phyloP scores from a whole-genome alignment of 257 asterid species.

The Rauvolfia tetraphylla region DNA sequence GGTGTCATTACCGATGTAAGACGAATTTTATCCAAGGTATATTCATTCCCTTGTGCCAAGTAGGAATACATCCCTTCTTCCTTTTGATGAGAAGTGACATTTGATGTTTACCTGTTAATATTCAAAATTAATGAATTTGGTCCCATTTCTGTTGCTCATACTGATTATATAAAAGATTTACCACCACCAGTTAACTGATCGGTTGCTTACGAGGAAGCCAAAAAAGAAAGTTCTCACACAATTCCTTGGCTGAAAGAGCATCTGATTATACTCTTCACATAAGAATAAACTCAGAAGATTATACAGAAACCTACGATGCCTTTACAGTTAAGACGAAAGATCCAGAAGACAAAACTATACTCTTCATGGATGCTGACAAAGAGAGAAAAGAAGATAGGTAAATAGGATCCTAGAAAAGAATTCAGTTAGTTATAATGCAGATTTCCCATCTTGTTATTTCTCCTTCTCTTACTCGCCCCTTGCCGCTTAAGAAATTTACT shows the following conservation, averaged over 20 bases:
- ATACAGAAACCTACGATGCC: not conserved
- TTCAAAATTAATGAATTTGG: not conserved
- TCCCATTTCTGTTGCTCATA: too few relatives aligned
- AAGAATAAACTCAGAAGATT: not conserved
- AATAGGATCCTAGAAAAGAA: not conserved
- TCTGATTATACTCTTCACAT: not conserved
- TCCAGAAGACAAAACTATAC: not conserved
- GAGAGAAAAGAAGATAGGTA: not conserved
- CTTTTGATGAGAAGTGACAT: not conserved
- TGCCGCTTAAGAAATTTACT: not conserved
- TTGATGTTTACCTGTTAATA: not conserved
- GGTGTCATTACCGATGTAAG: too few relatives aligned
- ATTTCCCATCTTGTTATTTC: not conserved
- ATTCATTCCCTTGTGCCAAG: not conserved
- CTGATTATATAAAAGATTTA: not conserved
- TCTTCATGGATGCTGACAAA: not conserved
- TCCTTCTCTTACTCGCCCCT: conserved; percentile 2
- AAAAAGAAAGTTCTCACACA: not conserved
- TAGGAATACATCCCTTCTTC: not conserved
- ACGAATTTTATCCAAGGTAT: not conserved
- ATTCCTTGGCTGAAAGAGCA: not conserved
- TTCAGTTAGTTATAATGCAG: not conserved
- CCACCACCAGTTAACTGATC: not conserved
- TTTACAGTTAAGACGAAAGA: conserved; percentile 1
- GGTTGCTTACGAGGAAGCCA: not conserved